These are phyloP conservation scores for Excoecaria agallocha DNA, from an alignment of 345 rosid genomes.

Conservation along the genomic window DNA sequence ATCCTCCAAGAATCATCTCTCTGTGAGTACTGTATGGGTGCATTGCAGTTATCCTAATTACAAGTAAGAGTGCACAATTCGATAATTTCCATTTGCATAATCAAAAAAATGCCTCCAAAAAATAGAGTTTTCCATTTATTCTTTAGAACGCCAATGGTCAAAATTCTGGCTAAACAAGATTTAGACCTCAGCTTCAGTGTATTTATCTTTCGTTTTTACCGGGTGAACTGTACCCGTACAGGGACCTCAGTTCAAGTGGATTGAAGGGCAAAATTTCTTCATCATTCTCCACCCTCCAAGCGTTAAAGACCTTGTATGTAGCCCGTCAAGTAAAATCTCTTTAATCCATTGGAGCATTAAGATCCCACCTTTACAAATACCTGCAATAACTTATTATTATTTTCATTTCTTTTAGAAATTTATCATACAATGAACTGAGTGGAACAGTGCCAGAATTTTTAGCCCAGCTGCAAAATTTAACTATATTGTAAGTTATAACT, in stretches of 20 bases:
- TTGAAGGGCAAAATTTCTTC: conserved; percentile 6
- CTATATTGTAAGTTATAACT: not conserved
- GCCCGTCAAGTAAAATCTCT: not conserved
- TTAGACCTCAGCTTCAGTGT: too few species aligned
- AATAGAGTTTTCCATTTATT: too few species aligned
- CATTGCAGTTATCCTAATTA: too few species aligned
- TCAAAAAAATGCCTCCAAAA: too few species aligned
- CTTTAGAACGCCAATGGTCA: too few species aligned
- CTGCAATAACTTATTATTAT: not conserved
- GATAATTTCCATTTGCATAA: too few species aligned
- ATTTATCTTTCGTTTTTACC: too few species aligned
- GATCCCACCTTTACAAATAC: too few species aligned
- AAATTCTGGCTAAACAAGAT: too few species aligned
- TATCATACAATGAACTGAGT: conserved; percentile 10
- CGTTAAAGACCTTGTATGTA: conserved; percentile 4
- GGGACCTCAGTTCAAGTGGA: conserved; percentile 7
- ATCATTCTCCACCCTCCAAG: conserved; percentile 4
- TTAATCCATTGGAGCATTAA: not conserved
- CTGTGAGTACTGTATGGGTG: conserved; percentile 26
- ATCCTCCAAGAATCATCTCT: conserved; percentile 32
- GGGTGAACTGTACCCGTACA: not conserved
- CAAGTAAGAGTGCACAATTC: too few species aligned
- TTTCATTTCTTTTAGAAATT: conserved; percentile 9
- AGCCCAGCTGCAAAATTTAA: not conserved
- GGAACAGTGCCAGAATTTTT: conserved; percentile 15